phyloP scores from a whole-genome alignment of 2,329 filamentous ascomycete genomes.

The Cladosporium sp. region DNA sequence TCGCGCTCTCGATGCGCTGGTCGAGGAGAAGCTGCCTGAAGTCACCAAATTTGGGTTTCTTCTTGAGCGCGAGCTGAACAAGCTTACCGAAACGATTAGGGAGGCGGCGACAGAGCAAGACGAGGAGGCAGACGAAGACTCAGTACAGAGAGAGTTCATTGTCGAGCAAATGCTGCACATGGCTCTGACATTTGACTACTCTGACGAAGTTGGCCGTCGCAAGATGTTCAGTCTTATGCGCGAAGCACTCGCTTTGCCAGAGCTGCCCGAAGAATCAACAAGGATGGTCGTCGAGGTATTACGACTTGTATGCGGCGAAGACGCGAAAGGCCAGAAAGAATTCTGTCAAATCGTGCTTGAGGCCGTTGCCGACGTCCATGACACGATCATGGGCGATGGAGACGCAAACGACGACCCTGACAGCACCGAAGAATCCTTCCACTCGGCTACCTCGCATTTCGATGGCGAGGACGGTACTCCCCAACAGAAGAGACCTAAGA shows the following conservation, averaged over 20 bases:
- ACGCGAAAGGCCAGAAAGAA: constrained; percentile 68
- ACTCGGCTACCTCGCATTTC: constrained; percentile 83
- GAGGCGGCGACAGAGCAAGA: constrained; percentile 51
- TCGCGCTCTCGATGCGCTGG: constrained; percentile 65
- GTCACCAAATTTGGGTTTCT: constrained; percentile 86
- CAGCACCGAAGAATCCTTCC: constrained; percentile 69
- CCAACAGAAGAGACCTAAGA: constrained; percentile 31
- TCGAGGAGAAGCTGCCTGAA: constrained; percentile 92
- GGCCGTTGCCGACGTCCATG: constrained; percentile 92
- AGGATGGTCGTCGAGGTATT: constrained; percentile 79
- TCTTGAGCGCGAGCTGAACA: constrained; percentile 71
- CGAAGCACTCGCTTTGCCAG: constrained; percentile 75
- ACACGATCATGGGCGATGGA: constrained; percentile 67
- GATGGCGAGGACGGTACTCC: constrained; percentile 54
- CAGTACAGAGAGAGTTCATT: constrained; percentile 87
- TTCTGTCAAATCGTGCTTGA: constrained; percentile 84
- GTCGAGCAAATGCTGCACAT: constrained; percentile 94
- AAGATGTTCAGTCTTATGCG: constrained; percentile 93
- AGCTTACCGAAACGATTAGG: constrained; percentile 58
- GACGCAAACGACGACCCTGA: constrained; percentile 51
- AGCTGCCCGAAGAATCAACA: constrained; percentile 87
- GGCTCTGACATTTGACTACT: constrained; percentile 85
- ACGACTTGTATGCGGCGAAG: constrained; percentile 72
- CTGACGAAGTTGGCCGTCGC: constrained; percentile 88
- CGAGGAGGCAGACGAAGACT: constrained; percentile 68